A percentile compares a stretch with the other conserved stretches of the same genome.
Conservation (phyloP, 345 rosid genomes). For the Citrus trifoliata region DNA sequence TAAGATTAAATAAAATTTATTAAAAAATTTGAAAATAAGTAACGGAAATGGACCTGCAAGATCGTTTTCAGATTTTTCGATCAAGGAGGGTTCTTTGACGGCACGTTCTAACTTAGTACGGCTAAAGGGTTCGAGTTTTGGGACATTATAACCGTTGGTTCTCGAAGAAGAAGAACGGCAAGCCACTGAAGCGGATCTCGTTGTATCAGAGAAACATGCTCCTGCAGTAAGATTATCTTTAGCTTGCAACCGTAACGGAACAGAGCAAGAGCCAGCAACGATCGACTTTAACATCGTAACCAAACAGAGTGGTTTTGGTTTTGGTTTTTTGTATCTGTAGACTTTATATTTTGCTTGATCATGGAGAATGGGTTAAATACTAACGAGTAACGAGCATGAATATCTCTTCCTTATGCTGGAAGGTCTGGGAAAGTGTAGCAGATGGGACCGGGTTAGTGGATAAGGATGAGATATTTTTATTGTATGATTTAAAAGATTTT, state of each 20-base stretch:
- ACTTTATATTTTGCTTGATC: too few relatives aligned
- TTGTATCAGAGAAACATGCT: conserved; percentile 8
- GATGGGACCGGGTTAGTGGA: conserved; percentile 20
- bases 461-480: conserved; percentile 30
- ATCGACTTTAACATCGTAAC: conserved; percentile 44
- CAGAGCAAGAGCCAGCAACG: conserved; percentile 29
- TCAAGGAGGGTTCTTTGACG: conserved; percentile 55
- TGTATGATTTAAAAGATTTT: neutral
- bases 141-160: conserved; percentile 37
- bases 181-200: conserved; percentile 28
- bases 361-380: too few relatives aligned
- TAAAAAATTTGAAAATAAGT: neutral
- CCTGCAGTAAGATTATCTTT: conserved; percentile 22
- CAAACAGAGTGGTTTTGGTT: conserved; percentile 6
- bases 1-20: neutral
- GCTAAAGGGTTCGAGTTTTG: conserved; percentile 82
- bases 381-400: too few relatives aligned
- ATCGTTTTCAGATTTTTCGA: conserved; percentile 57
- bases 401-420: too few relatives aligned
- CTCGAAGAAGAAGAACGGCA: conserved; percentile 40
- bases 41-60: conserved; percentile 45
- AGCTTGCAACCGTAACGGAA: conserved; percentile 30
- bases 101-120: conserved; percentile 56
- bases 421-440: neutral
- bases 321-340: too few relatives aligned